Evolutionary conservation across 371 early-diverging fungal genomes (phyloP), one percentile per base, ranked within the genome.

Genomic region (Umbelopsis sp.): DNA sequence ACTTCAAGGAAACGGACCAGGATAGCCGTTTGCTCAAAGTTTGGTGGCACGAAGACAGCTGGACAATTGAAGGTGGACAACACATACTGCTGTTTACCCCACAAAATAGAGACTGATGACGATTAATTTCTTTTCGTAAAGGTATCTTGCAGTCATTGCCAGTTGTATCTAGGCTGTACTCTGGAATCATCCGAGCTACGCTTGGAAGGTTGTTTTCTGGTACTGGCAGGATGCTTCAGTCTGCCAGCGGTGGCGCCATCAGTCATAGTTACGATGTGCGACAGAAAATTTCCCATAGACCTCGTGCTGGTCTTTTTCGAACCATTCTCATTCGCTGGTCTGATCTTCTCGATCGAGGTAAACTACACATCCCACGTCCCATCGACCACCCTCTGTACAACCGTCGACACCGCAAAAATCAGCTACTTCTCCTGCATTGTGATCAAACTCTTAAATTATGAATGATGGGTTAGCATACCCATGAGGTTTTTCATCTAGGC

Each of bases 11-110:
- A n/a, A 57, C 57, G 6, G 57, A 57, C 18, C 29, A 37, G 35
- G 57, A 57, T n/a, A 57, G 57, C 18, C 37, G 57, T 18, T 29
- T 57, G 6, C 57, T 57, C 57, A 57, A 57, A 57, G 57, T 57
- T 18, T 57, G 57, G 37, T 57, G 57, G 57, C 57, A 57, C 32
- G 57, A 57, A 14, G 57, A 57, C 8, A 57, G 57, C 35, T 57
- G 57, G 57, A 57, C 57, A 11, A 57, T 57, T 18, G 57, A 57
- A 57, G 57, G 57, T 57, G 29, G 18, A 0, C 11, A 22, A 25
- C 29, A 11, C 25, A 29, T 20, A 53, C 22, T 22, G 22, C 22
- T 22, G 22, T 22, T 22, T 7, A 29, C 4, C 8, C 0, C 14
- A 1, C 29, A 29, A 29, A 29, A 29, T 29, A 4, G 29, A 4